Evolutionary conservation across 2,329 filamentous ascomycete species (phyloP).

Genomic region (Colletotrichum gloeosporioides): DNA sequence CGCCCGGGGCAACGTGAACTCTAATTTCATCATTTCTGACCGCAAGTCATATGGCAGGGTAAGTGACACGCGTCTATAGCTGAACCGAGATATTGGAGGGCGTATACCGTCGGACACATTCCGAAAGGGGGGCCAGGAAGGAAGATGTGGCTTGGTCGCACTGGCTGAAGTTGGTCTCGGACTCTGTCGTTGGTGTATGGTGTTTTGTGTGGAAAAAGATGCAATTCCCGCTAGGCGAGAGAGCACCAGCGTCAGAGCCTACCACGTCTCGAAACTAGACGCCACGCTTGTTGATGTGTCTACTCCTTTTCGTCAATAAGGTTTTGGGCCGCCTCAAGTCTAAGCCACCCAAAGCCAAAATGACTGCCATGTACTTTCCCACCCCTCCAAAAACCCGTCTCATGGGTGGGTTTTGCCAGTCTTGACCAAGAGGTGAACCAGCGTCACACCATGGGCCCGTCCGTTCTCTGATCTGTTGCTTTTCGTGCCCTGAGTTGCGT

Average conservation of each 20-base stretch:
- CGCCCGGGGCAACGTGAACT: neutral
- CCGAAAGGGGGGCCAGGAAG: neutral
- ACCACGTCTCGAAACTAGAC: neutral
- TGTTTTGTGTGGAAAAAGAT: neutral
- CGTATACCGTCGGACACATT: neutral
- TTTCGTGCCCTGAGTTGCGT: neutral
- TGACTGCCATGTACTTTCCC: neutral
- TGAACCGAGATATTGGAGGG: neutral
- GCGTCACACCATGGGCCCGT: neutral
- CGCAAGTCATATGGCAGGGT: neutral
- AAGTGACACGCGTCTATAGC: neutral
- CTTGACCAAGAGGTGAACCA: neutral
- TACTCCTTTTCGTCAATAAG: neutral
- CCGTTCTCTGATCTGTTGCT: neutral
- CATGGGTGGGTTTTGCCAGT: neutral
- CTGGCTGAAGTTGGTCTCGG: neutral
- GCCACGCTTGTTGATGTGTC: neutral
- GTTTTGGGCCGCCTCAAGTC: neutral
- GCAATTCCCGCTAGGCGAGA: neutral
- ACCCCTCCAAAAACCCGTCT: neutral
- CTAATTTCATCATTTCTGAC: neutral
- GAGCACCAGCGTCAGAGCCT: neutral
- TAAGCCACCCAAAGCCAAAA: neutral
- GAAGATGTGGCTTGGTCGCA: neutral
- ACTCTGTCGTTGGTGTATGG: neutral